Evolutionary conservation across 1,139 yeast species (phyloP).

Genomic region (Casaregolazyma suthepensis): DNA sequence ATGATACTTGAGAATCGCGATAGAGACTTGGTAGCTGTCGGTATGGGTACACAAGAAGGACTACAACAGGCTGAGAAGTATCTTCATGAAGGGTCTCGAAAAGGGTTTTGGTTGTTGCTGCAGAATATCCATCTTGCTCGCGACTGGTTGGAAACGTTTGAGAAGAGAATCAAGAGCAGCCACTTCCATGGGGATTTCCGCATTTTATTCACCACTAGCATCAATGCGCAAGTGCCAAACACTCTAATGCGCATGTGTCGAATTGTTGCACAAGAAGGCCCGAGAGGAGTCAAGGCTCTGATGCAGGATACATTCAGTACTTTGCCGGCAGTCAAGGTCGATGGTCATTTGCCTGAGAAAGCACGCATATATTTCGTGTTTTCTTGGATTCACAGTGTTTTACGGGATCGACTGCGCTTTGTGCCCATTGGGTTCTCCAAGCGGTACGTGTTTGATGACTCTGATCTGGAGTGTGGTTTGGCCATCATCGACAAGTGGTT

Average conservation of each 20-base stretch:
- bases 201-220: constrained; percentile 54
- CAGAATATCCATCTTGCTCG: constrained; percentile 76
- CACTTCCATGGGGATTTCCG: constrained; percentile 37
- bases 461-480: constrained; percentile 58
- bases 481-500: constrained; percentile 42
- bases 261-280: constrained; percentile 53
- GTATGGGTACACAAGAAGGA: constrained; percentile 78
- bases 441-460: constrained; percentile 62
- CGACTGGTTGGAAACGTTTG: constrained; percentile 54
- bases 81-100: constrained; percentile 40
- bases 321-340: constrained; percentile 21
- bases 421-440: constrained; percentile 59
- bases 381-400: constrained; percentile 63
- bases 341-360: constrained; percentile 40
- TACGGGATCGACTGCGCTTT: constrained; percentile 54
- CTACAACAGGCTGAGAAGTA: constrained; percentile 49
- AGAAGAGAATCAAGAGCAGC: constrained; percentile 38
- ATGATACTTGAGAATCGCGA: constrained; percentile 35
- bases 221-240: constrained; percentile 46
- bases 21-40: constrained; percentile 39
- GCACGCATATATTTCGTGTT: constrained; percentile 48
- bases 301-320: constrained; percentile 36
- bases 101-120: constrained; percentile 62
- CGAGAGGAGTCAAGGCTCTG: constrained; percentile 52
- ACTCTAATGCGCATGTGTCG: constrained; percentile 48